Evolutionary conservation across 2,329 filamentous ascomycete genomes (phyloP), one percentile per base, ranked within the genome.

Genomic region (Calycina marina): DNA sequence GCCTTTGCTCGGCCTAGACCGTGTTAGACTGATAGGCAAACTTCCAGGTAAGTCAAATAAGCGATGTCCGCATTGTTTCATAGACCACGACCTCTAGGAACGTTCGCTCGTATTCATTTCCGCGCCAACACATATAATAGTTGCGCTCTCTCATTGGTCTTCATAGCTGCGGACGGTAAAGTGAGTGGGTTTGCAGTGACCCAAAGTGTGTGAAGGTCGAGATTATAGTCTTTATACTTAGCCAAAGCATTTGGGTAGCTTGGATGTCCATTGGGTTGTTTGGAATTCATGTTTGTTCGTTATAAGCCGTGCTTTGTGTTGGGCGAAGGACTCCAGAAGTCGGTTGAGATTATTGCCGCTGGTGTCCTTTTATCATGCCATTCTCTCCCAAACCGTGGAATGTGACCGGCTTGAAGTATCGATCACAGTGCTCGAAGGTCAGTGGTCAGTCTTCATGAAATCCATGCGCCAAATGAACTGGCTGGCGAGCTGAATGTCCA

Each of bases 31-130:
- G 51, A 33, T 53, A 44, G 6, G 44, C 46, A 3, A 42, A 38
- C 38, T 56, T 53, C 56, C 55, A 58, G 4, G 43, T 46, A 14
- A 58, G 28, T 26, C 46, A 48, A 6, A 57, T 49, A 24, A 53
- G 47, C 47, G 14, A 53, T 39, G 6, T 49, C 49, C 4, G 37
- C 28, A 9, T 43, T 50, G 45, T 53, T 48, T 22, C 49, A 50
- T 22, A 57, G 13, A 46, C 44, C 14, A 44, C 42, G 18, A 46
- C 45, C 24, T 55, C 42, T n/a, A 44, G 52, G 25, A 51, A 41
- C 3, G 40, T 50, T 40, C 45, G 47, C 11, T 48, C 40, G 16
- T 35, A 39, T 4, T 44, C 47, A 13, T 31, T 42, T 2, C 41
- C 42, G 11, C 42, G 42, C 46, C 47, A 50, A n/a, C 42, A 36